Evolutionary conservation across 352 stramenopile species (phyloP).

Genomic region (Phytopythium sindhum): DNA sequence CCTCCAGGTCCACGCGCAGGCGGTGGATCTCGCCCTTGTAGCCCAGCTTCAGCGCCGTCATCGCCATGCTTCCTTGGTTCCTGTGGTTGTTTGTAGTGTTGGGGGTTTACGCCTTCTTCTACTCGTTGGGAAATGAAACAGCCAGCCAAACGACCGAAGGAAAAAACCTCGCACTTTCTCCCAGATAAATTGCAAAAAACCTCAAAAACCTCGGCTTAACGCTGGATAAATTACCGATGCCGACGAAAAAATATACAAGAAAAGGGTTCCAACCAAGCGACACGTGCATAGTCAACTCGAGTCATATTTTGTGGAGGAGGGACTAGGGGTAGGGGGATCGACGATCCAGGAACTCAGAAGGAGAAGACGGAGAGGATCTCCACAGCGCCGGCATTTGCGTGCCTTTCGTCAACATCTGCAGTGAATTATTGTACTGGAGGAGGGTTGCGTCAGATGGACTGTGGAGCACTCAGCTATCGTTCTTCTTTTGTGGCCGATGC

Average conservation of each 20-base stretch:
- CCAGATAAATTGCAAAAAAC: not conserved
- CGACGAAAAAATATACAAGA: not conserved
- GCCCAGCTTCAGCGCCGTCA: conserved; percentile 71
- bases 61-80: conserved; percentile 29
- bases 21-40: conserved; percentile 85
- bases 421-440: no score
- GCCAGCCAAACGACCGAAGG: not conserved
- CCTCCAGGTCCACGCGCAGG: conserved; percentile 59
- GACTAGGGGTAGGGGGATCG: no score
- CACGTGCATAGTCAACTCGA: not conserved
- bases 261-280: not conserved
- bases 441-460: not conserved
- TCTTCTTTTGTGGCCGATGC: not conserved
- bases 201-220: conserved; percentile 1
- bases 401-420: no score
- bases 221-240: not conserved
- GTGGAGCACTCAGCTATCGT: no score
- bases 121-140: conserved; percentile 32
- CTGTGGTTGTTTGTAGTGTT: not conserved
- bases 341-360: no score
- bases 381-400: no score
- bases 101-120: not conserved
- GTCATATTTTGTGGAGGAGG: not conserved
- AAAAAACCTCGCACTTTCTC: conserved; percentile 3
- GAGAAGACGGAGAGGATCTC: not conserved